Evolutionary conservation across 2,329 filamentous ascomycete species (phyloP), one percentile per base, ranked within the genome.

Genomic region (Fusarium avenaceum): DNA sequence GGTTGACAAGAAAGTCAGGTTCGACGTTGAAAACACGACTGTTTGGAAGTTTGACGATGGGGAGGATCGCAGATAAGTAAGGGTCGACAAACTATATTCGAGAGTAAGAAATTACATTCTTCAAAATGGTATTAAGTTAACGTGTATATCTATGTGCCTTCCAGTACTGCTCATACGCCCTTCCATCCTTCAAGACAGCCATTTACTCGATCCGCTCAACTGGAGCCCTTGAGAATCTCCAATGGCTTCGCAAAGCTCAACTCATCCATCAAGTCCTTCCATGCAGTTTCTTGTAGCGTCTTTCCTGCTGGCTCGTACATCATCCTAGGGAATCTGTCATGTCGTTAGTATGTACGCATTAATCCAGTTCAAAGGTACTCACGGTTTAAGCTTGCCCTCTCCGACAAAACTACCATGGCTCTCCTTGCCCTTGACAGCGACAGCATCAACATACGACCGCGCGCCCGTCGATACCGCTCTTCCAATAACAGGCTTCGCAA

Each of bases 371-470:
- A 13, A 4, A 43, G 6, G 6, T 51, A 20, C 71, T 72, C 48
- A 74, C 71, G 73, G 72, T 44, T 75, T 75, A 6, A 75, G 28
- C 35, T 40, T 68, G 22, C 73, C 70, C n/a, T 75, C 72, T 5
- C 72, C 67, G 22, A 75, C 51, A 59, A 74, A 75, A 10, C 57
- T 53, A 1, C 72, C 73, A 10, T 75, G 73, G 22, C 72, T 74
- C 42, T 72, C 71, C 2, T 26, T 46, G 6, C 68, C 68, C 44
- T 74, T 69, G 8, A 62, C 50, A 3, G 67, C 48, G 9, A 69
- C 70, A 20, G 72, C 70, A 49, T 75, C 66, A 9, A 75, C 59
- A 14, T 74, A 75, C 15, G 63, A 64, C 22, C 70, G 55, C 5
- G 72, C 73, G 1, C 71, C 72, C 7, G 60, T 63, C 4, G 59